Percentiles rank a stretch among this genome's conserved stretches.
phyloP scores from a whole-genome alignment of 768 basidiomycete genomes.

The Pholiota molesta region DNA sequence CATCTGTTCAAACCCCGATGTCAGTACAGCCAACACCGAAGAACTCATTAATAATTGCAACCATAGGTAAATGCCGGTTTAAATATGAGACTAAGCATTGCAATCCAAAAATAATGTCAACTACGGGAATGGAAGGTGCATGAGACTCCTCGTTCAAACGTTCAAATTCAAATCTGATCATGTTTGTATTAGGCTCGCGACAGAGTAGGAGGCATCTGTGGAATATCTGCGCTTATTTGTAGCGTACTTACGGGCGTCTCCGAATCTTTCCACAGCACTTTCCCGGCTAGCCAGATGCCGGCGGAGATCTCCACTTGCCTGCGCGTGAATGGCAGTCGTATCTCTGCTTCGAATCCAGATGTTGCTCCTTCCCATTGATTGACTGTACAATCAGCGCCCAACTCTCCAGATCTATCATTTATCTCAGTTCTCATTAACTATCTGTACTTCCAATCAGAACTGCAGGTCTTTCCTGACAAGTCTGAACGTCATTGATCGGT shows the following conservation, averaged over 20 bases:
- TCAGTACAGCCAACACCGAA: too few relatives aligned
- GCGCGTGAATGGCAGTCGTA: neutral
- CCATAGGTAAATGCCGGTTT: too few relatives aligned
- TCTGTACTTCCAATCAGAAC: neutral
- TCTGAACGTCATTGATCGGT: neutral
- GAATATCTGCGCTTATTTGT: neutral
- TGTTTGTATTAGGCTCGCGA: too few relatives aligned
- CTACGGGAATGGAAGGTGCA: too few relatives aligned
- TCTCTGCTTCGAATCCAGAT: neutral
- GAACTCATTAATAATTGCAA: too few relatives aligned
- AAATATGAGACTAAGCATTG: too few relatives aligned
- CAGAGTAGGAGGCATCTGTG: too few relatives aligned
- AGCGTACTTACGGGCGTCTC: neutral
- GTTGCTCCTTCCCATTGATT: neutral
- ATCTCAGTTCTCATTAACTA: neutral
- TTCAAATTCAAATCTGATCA: too few relatives aligned
- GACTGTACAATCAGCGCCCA: neutral
- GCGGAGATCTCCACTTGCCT: neutral
- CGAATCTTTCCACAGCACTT: neutral
- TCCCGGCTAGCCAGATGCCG: neutral
- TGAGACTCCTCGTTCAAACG: too few relatives aligned
- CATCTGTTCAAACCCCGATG: too few relatives aligned
- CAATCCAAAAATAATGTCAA: too few relatives aligned
- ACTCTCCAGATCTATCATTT: neutral
- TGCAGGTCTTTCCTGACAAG: neutral